Conservation (phyloP, 106 monocot genomes). For the Amphibolis antarctica region DNA sequence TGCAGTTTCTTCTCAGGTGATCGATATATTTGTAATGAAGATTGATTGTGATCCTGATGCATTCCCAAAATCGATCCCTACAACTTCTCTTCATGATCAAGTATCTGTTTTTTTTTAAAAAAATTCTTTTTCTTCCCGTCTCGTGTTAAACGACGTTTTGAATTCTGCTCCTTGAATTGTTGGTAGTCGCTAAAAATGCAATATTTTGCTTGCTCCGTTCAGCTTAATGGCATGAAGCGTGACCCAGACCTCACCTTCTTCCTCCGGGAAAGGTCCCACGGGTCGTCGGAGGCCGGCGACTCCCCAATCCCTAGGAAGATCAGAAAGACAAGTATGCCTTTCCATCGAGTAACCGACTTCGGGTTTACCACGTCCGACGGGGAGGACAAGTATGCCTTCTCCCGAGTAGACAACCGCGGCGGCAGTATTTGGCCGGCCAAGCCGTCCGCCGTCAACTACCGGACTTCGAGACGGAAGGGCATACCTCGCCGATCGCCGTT, state of each 20-base stretch:
- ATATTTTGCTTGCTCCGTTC: slow-evolving; percentile 2
- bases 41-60: too few species aligned
- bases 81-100: too few species aligned
- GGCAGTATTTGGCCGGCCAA: slow-evolving; percentile 52
- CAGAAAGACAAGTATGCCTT: slow-evolving; percentile 9
- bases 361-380: background rate
- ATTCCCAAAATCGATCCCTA: too few species aligned
- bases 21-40: too few species aligned
- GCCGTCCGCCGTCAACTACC: slow-evolving; percentile 48
- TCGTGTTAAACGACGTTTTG: too few species aligned
- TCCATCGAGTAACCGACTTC: slow-evolving; percentile 6
- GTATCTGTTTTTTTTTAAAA: too few species aligned
- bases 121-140: too few species aligned
- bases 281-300: slow-evolving; percentile 43
- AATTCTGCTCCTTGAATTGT: background rate
- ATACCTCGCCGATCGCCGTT: slow-evolving; percentile 67
- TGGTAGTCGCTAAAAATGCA: slow-evolving; percentile 3
- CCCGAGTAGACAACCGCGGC: background rate
- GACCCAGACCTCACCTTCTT: slow-evolving; percentile 56
- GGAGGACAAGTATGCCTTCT: too few species aligned
- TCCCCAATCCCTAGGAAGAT: slow-evolving; percentile 32
- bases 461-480: slow-evolving; percentile 69
- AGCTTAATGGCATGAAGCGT: slow-evolving; percentile 72
- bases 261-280: slow-evolving; percentile 22
- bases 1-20: too few species aligned